Conservation (phyloP, 2,329 filamentous ascomycete genomes). For the Eutypa lata region DNA sequence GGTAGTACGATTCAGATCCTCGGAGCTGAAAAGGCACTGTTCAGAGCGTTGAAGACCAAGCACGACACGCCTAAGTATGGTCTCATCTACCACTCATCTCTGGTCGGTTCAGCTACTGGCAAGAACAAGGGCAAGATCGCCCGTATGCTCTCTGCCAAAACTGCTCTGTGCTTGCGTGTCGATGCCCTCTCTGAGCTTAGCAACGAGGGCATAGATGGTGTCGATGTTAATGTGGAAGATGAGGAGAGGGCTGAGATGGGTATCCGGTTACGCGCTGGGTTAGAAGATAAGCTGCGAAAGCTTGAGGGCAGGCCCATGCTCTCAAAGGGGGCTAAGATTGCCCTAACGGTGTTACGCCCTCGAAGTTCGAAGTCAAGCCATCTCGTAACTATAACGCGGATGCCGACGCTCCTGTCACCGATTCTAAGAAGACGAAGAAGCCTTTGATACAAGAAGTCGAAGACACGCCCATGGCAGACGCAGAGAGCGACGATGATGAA, state of each 20-base stretch:
- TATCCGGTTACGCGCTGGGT: constrained; percentile 65
- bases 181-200: constrained; percentile 82
- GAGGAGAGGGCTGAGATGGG: constrained; percentile 85
- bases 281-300: constrained; percentile 71
- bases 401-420: constrained; percentile 72
- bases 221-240: constrained; percentile 66
- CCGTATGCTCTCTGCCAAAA: constrained; percentile 90
- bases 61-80: constrained; percentile 99
- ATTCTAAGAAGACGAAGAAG: constrained; percentile 35
- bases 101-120: constrained; percentile 94
- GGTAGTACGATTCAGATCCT: constrained; percentile 97
- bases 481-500: constrained; percentile 45
- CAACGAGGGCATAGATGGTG: constrained; percentile 54
- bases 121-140: constrained; percentile 99
- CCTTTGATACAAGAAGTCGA: constrained; percentile 36
- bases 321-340: constrained; percentile 71
- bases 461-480: constrained; percentile 39
- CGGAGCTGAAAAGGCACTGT: constrained; percentile 96
- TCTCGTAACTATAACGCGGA: constrained; percentile 92
- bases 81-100: constrained; percentile 85
- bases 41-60: constrained; percentile 98
- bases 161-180: constrained; percentile 86
- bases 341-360: constrained; percentile 64
- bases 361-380: constrained; percentile 90
- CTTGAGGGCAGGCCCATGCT: constrained; percentile 90